Evolutionary conservation across 2,329 filamentous ascomycete genomes (phyloP), one percentile per base, ranked within the genome.

Genomic region (Westerdykella sp.): DNA sequence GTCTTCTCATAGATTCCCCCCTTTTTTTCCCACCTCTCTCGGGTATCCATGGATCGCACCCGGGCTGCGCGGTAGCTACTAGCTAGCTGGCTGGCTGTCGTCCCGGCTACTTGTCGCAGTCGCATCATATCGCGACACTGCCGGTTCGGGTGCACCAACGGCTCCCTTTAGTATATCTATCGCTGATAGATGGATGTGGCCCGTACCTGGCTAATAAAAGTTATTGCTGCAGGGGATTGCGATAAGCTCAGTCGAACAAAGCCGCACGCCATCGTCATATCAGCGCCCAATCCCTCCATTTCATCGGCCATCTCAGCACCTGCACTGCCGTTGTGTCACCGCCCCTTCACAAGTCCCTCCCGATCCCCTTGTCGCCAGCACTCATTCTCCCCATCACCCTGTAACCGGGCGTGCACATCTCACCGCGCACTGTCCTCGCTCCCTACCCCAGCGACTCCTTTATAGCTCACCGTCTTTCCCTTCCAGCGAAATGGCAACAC

Each of bases 221-320:
- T 44, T 45, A 58, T 53, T 54, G 49, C 47, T 55, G 55, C 63
- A 56, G 60, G 56, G 50, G 45, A 54, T 45, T 42, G 51, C 50
- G 62, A 66, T 65, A 66, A 65, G 60, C 44, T 45, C 45, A 51
- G 25, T 54, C 51, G 49, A 59, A 65, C 60, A 63, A 65, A 65
- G 62, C 25, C 60, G 47, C 53, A 21, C 18, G 48, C 47, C 55
- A 46, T 53, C 57, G 54, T 58, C 61, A 64, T 64, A 63, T 62
- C 59, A 57, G 60, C 49, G 37, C 49, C 41, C 45, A 55, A 50
- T 49, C 44, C 18, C 18, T 21, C 18, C 18, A 21, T 21, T 21
- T 21, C 47, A 42, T 40, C 18, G 4, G 3, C 18, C 18, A 21
- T 21, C 6, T 21, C 47, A 42, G 40, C 44, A 47, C 5, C 37